Evolutionary conservation across 768 basidiomycete genomes (phyloP), one percentile per base, ranked within the genome.

Genomic region (Suillus variegatus): DNA sequence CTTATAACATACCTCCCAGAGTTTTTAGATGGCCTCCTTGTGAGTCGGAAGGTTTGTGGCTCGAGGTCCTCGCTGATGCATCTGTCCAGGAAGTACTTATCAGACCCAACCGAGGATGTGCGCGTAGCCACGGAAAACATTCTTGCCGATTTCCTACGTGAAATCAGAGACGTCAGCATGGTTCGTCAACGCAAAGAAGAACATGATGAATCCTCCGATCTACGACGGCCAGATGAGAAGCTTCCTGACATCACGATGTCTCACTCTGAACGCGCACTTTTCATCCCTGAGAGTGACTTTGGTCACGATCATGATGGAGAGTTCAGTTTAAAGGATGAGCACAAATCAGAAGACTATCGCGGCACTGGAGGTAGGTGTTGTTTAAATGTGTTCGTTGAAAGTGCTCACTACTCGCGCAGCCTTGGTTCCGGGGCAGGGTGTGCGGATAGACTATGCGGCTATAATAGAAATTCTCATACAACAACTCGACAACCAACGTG

Each of bases 401-500:
- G 4, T 63, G 58, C 64, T 20, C 67, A 71, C 22, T 70, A 25
- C 8, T 13, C 22, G 35, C 32, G 52, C 68, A 93, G 91, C 87
- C 46, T 98, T 94, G 94, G 80, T 92, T 35, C 96, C 95, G 20
- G 97, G 97, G 4, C 94, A 98, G 79, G 96, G 95, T 0, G 95
- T 99, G 13, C 85, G 83, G 64, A 89, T 99, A 65, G 92, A 99
- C 75, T 95, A 95, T 74, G 86, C 89, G 18, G 90, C 95, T 3
- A 94, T 99, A 61, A 88, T 98, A 44, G 95, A 98, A 73, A 99
- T 97, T 68, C 79, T 99, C 54, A 88, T 99, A 12, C 85, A 88
- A 69, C 95, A 99, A 71, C 79, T 98, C 40, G 89, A 92, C 64
- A 83, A 84, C 46, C 92, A 93, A 72, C 94, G 95, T 95, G 68